These are phyloP conservation scores for Pseudogymnoascus verrucosus DNA, from an alignment of 2,329 filamentous ascomycete genomes.

Conservation along the genomic window DNA sequence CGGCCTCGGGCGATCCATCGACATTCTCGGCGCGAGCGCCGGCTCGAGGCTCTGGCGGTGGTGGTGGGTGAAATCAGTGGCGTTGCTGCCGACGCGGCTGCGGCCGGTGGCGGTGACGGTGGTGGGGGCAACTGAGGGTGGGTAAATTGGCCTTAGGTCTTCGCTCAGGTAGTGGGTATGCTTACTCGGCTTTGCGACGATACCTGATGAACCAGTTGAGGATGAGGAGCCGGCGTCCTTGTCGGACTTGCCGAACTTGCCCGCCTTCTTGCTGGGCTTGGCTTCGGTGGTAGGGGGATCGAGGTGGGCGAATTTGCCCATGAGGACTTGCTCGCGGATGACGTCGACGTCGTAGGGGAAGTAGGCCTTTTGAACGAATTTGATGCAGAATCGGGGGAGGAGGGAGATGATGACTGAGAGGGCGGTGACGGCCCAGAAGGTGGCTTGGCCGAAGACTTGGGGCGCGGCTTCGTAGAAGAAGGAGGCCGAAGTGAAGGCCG, in stretches of 20 bases:
- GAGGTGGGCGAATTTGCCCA: slow-evolving; percentile 74
- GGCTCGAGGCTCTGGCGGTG: slow-evolving; percentile 55
- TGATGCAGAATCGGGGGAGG: slow-evolving; percentile 79
- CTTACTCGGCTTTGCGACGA: slow-evolving; percentile 36
- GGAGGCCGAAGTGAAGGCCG: slow-evolving; percentile 35
- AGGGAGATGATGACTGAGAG: slow-evolving; percentile 75
- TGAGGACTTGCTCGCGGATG: slow-evolving; percentile 79
- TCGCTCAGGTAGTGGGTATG: slow-evolving; percentile 58
- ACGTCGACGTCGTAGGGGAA: slow-evolving; percentile 91
- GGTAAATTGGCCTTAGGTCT: slow-evolving; percentile 87
- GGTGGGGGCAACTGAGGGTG: slow-evolving; percentile 78
- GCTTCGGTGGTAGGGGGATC: slow-evolving; percentile 22
- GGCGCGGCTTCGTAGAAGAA: slow-evolving; percentile 71
- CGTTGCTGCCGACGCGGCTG: slow-evolving; percentile 88
- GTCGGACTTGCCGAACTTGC: no score
- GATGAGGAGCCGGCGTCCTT: slow-evolving; percentile 15
- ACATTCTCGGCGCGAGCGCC: slow-evolving; percentile 36
- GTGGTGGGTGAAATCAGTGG: slow-evolving; percentile 71
- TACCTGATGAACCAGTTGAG: slow-evolving; percentile 54
- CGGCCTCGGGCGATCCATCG: slow-evolving; percentile 62
- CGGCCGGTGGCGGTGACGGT: slow-evolving; percentile 68
- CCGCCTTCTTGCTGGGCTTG: slow-evolving; percentile 9
- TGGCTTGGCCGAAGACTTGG: slow-evolving; percentile 71
- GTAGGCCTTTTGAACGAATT: slow-evolving; percentile 87
- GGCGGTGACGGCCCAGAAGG: slow-evolving; percentile 80